Evolutionary conservation across 306 rosid species (phyloP).

Genomic region (Cercis canadensis): DNA sequence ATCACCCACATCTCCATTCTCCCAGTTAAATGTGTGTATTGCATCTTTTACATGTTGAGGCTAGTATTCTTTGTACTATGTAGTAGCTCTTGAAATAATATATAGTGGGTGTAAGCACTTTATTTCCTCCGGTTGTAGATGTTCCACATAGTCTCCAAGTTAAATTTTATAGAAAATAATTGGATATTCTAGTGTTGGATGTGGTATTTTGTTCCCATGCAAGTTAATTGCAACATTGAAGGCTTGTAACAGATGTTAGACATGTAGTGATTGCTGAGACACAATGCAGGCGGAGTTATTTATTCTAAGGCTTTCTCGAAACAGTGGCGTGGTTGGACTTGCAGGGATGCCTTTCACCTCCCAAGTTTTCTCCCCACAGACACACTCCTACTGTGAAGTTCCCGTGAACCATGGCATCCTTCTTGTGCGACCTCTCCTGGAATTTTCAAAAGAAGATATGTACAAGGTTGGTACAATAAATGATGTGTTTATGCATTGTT

Average conservation of each 20-base stretch:
- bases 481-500: constrained; percentile 5
- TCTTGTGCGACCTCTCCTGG: constrained; percentile 86
- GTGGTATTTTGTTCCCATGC: constrained; percentile 26
- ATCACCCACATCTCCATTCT: not conserved
- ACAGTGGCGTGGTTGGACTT: constrained; percentile 95
- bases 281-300: constrained; percentile 96
- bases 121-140: not conserved
- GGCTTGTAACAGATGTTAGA: constrained; percentile 52
- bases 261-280: constrained; percentile 59
- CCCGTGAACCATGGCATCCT: constrained; percentile 58
- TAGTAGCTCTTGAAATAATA: constrained; percentile 30
- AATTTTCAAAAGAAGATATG: constrained; percentile 86
- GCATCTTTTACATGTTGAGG: not conserved
- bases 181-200: constrained; percentile 25
- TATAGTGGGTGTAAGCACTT: constrained; percentile 4
- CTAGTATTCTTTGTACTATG: not conserved
- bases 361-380: constrained; percentile 70
- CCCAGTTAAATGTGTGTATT: constrained; percentile 25
- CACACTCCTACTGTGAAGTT: constrained; percentile 41
- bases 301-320: constrained; percentile 88
- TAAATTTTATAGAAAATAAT: constrained; percentile 24
- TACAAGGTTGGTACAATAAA: constrained; percentile 64
- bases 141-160: not conserved
- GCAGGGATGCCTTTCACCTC: constrained; percentile 92
- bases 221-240: constrained; percentile 38